A percentile compares a stretch with the other conserved stretches of the same genome.
Evolutionary conservation across 805 yeast species (phyloP).

Genomic region (Saccharomycopsis guyanensis): DNA sequence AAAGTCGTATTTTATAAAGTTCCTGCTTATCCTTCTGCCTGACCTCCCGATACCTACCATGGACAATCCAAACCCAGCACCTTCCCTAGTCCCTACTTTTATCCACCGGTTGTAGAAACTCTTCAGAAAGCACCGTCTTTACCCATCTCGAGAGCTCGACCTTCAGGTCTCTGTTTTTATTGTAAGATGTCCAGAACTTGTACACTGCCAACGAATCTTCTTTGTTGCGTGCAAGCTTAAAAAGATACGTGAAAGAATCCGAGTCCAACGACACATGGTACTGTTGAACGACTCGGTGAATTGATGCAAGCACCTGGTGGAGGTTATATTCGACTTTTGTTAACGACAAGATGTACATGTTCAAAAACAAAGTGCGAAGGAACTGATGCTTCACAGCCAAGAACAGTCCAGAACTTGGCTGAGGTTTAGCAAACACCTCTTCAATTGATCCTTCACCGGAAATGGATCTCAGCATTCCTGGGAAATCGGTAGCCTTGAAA

Average conservation of each 20-base stretch:
- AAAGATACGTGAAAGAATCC: slow-evolving; percentile 3
- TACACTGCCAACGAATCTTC: not conserved
- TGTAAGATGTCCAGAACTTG: not conserved
- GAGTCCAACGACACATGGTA: not conserved
- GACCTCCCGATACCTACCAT: too few relatives aligned
- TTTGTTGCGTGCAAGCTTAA: not conserved
- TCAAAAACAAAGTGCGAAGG: not conserved
- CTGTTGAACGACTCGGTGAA: not conserved
- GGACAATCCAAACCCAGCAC: too few relatives aligned
- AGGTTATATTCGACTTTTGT: not conserved
- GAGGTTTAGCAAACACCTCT: not conserved
- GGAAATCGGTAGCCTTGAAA: slow-evolving; percentile 3
- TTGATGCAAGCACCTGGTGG: not conserved
- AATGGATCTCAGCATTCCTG: not conserved
- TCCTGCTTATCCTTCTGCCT: too few relatives aligned
- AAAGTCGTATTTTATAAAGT: too few relatives aligned
- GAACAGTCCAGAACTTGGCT: not conserved
- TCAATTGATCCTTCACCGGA: not conserved
- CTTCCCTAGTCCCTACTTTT: too few relatives aligned
- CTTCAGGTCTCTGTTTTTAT: not conserved
- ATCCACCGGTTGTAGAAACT: too few relatives aligned
- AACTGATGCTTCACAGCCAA: not conserved
- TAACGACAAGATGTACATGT: not conserved
- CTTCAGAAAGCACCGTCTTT: not conserved
- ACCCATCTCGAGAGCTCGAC: not conserved